Base-by-base conservation (phyloP, 192 early-diverging fungal species). In the Coemansia sp. region DNA sequence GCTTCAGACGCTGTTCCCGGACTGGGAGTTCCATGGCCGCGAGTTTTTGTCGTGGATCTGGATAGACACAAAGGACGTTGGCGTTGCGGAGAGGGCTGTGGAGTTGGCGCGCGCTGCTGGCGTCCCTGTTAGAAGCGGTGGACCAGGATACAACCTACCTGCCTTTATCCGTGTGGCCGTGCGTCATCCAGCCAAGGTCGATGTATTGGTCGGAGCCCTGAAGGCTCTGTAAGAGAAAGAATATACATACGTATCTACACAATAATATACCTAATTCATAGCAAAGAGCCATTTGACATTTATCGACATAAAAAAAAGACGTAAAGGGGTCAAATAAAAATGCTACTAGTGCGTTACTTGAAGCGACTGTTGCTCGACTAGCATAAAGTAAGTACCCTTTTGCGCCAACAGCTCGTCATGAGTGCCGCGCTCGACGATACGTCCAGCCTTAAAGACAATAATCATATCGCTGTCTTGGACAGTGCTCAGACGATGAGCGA, bases 21-120 rank as follows among this genome's bases (percentile, higher is more conserved):
- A 19, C 5, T 95, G 93, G 92, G 69, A 79, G 39, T 89, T 87
- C 82, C 75, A 89, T 66, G 94, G 94, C 19, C 86, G 91, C 68
- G 53, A 74, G 14, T 95, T 94, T 73, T 74, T 94, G 35, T 92
- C 91, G 80, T 95, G 93, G 92, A 88, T 95, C 35, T 95, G 94
- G 94, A 82, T 94, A 16, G 91, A 95, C 81, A 86, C 92, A 42
- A 80, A 73, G 38, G 81, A 81, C 67, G 86, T 74, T 37, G 66
- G 67, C 6, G 76, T 88, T 4, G 92, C 91, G 1, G 84, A 86
- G 49, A 82, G 86, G 67, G 91, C 91, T 3, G 86, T 91, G 42
- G 74, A 75, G 32, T 57, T 86, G 62, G 93, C 94, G 9, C 88
- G 84, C 66, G 78, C 71, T 35, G 92, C 92, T 21, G 94, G 94